Base-by-base conservation (phyloP, 2,329 filamentous ascomycete genomes). In the Colletotrichum cereale region DNA sequence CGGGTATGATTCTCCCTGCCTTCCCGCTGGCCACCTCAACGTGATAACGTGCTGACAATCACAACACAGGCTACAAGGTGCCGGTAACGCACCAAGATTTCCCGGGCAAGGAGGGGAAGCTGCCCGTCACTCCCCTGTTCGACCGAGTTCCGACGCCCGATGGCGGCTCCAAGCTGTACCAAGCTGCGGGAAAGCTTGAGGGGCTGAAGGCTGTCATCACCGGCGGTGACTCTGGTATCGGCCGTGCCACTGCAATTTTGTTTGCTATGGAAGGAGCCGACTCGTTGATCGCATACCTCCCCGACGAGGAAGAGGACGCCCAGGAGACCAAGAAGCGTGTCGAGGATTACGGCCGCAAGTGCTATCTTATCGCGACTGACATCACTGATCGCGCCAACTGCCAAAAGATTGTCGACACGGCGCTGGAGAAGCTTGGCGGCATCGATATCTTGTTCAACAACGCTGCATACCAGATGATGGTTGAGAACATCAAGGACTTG, bases 261-360 rank as follows among this genome's bases (percentile, higher is more conserved):
- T 96, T 92, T 76, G 93, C 93, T 48, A 92, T 94, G 86, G 94
- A 96, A 80, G 94, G 93, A 7, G 93, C 92, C 18, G 89, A 93
- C 73, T 89, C 87, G 62, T 85, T 92, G 69, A 94, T 96, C 74
- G 88, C 89, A 5, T 94, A 96, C 76, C 85, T 95, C 0, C 90
- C 91, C 0, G 88, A 92, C 42, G 94, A 97, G 80, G 90, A 96
- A 78, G 84, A 89, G 56, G 94, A 96, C 76, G 93, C 93, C 0
- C 86, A 92, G 75, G 88, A 93, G 74, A 96, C 93, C 29, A 93
- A 92, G 84, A 87, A 86, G 77, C 82, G 87, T 50, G 92, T 95
- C 1, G 90, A 95, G 78, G 84, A 89, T 47, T 85, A 90, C 69
- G 93, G 93, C 6, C 83, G 83, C 29, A 89, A 92, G 77, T 92